Base-by-base conservation (phyloP, 1,284 basidiomycete genomes). In the Marasmius tenuissimus region DNA sequence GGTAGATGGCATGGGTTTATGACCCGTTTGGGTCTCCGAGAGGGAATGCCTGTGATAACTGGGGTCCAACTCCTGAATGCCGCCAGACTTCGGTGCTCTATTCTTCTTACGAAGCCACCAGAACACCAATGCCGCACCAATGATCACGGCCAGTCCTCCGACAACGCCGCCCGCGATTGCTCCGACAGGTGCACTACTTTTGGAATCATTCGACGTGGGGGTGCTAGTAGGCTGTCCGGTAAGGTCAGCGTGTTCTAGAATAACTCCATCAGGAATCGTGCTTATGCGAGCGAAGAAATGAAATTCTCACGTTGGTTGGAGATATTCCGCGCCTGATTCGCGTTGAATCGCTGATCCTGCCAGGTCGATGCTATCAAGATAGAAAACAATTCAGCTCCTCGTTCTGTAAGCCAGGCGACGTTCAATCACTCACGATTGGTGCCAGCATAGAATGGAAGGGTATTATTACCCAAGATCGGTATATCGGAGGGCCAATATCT, bases 101-200 rank as follows among this genome's bases (percentile, higher is more conserved):
- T 55, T 55, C 12, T 27, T 57, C 47, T 55, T 47, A 4, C 57
- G 40, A n/a, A 61, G 40, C 47, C 49, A 58, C 49, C 55, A 61
- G 12, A 50, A 48, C 47, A 22, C 48, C 27, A 57, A 5, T 10
- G 48, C 60, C 12, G 48, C 60, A n/a, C 57, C 35, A 33, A 51
- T 27, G 14, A 61, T 35, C 4, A 61, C 60, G 12, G 56, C 49
- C 4, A 61, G 48, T 10, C 60, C 60, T 53, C 60, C 60, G 40
- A 56, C 56, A 6, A 58, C 60, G 20, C 60, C 60, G 11, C 60
- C 60, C 20, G 40, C 60, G 18, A 61, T 61, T 9, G 60, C 60
- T 42, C 45, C 60, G 5, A 50, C 60, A 7, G 49, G 54, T 7
- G 34, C 50, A 7, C 52, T 52, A 27, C 40, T 47, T 34, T 58